phyloP scores from a whole-genome alignment of 345 rosid species.

The Murraya koenigii region DNA sequence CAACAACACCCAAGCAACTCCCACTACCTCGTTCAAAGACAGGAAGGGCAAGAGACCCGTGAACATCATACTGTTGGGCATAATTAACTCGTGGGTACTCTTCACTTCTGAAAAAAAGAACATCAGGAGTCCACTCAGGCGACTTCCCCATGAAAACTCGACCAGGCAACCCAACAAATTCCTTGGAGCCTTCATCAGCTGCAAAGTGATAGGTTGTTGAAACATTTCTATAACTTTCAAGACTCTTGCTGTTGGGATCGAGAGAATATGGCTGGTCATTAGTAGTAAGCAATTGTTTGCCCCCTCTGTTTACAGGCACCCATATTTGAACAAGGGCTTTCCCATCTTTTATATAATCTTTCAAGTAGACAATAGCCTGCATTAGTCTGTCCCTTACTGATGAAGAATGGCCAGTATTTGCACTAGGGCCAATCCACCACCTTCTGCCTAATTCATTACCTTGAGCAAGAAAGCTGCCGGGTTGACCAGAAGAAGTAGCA shows the following conservation, averaged over 20 bases:
- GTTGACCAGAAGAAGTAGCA: slow-evolving; percentile 31
- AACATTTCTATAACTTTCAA: slow-evolving; percentile 60
- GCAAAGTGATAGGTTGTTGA: slow-evolving; percentile 66
- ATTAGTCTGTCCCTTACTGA: slow-evolving; percentile 57
- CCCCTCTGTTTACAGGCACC: slow-evolving; percentile 73
- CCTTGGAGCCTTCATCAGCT: slow-evolving; percentile 64
- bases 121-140: slow-evolving; percentile 99
- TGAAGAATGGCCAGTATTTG: slow-evolving; percentile 30
- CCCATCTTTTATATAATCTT: slow-evolving; percentile 47
- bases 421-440: slow-evolving; percentile 67
- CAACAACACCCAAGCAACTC: slow-evolving; percentile 85
- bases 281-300: slow-evolving; percentile 71
- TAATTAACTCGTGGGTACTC: slow-evolving; percentile 71
- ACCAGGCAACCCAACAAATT: slow-evolving; percentile 72
- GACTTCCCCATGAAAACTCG: slow-evolving; percentile 72
- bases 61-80: slow-evolving; percentile 63
- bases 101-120: slow-evolving; percentile 61
- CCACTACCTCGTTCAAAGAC: slow-evolving; percentile 73
- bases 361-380: slow-evolving; percentile 49
- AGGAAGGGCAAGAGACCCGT: slow-evolving; percentile 88
- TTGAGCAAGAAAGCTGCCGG: slow-evolving; percentile 32
- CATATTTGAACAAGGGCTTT: slow-evolving; percentile 79
- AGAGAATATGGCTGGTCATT: slow-evolving; percentile 65
- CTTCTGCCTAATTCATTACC: slow-evolving; percentile 48
- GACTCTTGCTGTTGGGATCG: slow-evolving; percentile 52